Base-by-base conservation (phyloP, 169 alveolate species). In the Eimeria necatrix region DNA sequence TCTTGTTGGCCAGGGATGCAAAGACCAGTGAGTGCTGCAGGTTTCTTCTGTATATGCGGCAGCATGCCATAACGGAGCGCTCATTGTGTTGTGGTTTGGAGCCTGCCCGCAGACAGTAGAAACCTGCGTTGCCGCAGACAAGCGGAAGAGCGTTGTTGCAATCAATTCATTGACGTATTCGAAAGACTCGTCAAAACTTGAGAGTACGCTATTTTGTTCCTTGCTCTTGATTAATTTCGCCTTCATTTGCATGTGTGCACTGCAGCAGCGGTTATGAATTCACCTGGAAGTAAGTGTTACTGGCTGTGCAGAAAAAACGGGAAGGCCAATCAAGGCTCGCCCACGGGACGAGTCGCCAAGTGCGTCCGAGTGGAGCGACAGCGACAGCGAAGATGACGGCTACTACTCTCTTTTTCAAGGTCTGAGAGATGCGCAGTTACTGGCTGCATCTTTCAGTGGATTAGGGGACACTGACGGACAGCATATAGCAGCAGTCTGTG, bases 331-430 rank as follows among this genome's bases (percentile, higher is more conserved):
- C 46, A 14, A 10, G 26, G 56, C 16, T 74, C 85, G 85, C 26
- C 56, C 51, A 12, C n/a, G 85, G 18, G 22, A 22, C 9, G 85
- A 49, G 26, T 84, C 92, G 10, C 14, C 78, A 22, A 26, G 78
- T 9, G 53, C 48, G 32, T 84, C 92, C 24, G 92, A 84, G 26
- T 84, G 92, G 92, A 84, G 78, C 7, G 92, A 84, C n/a, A 84
- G 92, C 92, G 68, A 56, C 22, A 84, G 92, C 59, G 92, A 84
- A 22, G 92, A 53, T n/a, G 92, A 84, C 16, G 41, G 60, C 41
- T 16, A 56, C 22, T 56, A 56, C 20, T 18, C 20, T 56, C 68
- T 32, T 32, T 32, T 32, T 32, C 41, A 32, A 32, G 41, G 41
- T 32, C 2, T 32, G 41, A 32, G 41, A 32, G 41, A 32, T 32